These are phyloP conservation scores for Cyclotella baltica DNA, from an alignment of 108 stramenopile genomes.

Conservation along the genomic window DNA sequence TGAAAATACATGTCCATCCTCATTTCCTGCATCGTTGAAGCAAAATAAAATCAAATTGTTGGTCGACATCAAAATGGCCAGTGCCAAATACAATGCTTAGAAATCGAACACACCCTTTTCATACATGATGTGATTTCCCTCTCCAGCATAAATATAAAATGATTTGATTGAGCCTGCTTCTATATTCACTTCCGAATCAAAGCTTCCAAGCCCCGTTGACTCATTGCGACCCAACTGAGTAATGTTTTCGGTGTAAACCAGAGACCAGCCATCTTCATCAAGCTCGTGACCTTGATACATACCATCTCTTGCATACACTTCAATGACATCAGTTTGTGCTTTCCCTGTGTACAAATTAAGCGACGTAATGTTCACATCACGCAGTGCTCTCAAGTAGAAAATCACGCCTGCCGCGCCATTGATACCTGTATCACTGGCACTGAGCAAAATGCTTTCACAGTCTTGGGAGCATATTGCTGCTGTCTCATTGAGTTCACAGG, in stretches of 20 bases:
- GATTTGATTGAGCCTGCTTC: not conserved
- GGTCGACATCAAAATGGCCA: too few species aligned
- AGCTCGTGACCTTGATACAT: slow-evolving; percentile 1
- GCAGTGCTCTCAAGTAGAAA: not conserved
- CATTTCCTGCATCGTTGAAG: too few species aligned
- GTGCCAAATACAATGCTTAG: too few species aligned
- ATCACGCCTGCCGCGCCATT: slow-evolving; percentile 7
- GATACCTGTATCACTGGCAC: not conserved
- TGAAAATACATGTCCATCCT: too few species aligned
- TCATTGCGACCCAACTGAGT: not conserved
- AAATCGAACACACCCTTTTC: not conserved
- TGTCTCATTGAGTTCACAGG: not conserved
- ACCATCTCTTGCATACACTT: slow-evolving; percentile 12
- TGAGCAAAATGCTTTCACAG: not conserved
- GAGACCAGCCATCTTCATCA: slow-evolving; percentile 1
- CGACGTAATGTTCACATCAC: slow-evolving; percentile 6
- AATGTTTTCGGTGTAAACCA: not conserved
- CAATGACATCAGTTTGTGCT: not conserved
- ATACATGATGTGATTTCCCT: slow-evolving; percentile 4
- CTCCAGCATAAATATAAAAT: slow-evolving; percentile 6
- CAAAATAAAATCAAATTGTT: too few species aligned
- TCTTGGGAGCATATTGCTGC: slow-evolving; percentile 2
- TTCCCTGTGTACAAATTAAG: not conserved
- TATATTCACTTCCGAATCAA: not conserved
- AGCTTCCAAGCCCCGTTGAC: not conserved